Evolutionary conservation across 257 asterid genomes (phyloP), one percentile per base, ranked within the genome.

Genomic region (Nyctanthes arbortristis): DNA sequence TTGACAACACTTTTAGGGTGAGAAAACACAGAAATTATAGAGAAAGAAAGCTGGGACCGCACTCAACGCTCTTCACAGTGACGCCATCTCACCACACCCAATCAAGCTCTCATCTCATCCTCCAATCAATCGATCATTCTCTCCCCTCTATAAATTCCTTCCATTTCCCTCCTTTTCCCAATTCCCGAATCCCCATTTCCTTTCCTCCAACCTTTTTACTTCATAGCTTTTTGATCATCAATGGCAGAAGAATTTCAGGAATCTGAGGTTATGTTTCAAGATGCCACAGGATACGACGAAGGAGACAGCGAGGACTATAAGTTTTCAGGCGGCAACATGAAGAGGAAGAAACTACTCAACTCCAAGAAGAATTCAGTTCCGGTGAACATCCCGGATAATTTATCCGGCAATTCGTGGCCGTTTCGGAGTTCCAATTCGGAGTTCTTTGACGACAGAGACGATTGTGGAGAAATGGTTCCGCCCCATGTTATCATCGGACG

Each of bases 211-310:
- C 39, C 49, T 47, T 1, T 33, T 1, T 32, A n/a, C 24, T 45
- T 45, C 0, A 5, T 7, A 10, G 1, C 16, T 5, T 3, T 28
- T 10, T 6, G 1, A 7, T 58, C 58, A 33, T 4, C 65, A 33
- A 90, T 88, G 95, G 91, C 89, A 0, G 93, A 86, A 75, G 93
- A 90, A 58, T 85, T 85, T 61, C 78, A 90, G 36, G 96, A 90
- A 80, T 84, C 89, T 2, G 90, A 88, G 69, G 83, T 88, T 7
- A 62, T 88, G 29, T 88, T 90, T 67, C 75, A 81, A 13, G 83
- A 79, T 60, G 68, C 20, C 34, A 59, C 4, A 3, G 78, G 29
- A 12, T 29, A 8, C 1, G 85, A 78, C 18, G 75, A 32, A 5
- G 24, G n/a, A n/a, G 22, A 12, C 56, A 64, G 24, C 4, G 75